Conservation (phyloP, 75 land plant species). For the Cryptomeria japonica region DNA sequence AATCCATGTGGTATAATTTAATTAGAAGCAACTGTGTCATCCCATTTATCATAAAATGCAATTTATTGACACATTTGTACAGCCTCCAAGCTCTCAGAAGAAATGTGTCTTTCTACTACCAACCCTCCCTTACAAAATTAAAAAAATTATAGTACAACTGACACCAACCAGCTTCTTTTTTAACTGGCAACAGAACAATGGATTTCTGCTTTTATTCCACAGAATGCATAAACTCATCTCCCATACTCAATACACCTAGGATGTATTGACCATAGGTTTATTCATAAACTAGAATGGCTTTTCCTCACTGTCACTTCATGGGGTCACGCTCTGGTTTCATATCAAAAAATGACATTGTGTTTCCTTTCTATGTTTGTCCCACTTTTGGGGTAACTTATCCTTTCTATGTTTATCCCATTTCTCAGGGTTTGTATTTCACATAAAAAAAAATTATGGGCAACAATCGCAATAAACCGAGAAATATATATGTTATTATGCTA, state of each 20-base stretch:
- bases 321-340: neutral
- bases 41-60: neutral
- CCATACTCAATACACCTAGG: neutral
- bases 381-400: neutral
- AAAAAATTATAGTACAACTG: no score
- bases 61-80: neutral
- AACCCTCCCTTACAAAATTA: neutral
- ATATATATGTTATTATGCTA: neutral
- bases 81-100: neutral
- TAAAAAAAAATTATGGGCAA: neutral
- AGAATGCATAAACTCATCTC: neutral
- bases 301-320: neutral
- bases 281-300: neutral
- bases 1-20: neutral
- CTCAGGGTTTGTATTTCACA: neutral
- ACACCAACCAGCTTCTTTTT: neutral
- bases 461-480: neutral
- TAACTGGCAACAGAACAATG: no score
- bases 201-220: neutral
- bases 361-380: neutral
- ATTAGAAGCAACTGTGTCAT: neutral
- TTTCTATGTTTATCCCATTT: neutral
- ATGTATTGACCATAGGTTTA: neutral
- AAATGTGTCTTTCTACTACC: neutral
- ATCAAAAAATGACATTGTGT: neutral